A percentile compares a stretch with the other conserved stretches of the same genome.
phyloP scores from a whole-genome alignment of 345 rosid genomes.

The Eucalyptus victrix region DNA sequence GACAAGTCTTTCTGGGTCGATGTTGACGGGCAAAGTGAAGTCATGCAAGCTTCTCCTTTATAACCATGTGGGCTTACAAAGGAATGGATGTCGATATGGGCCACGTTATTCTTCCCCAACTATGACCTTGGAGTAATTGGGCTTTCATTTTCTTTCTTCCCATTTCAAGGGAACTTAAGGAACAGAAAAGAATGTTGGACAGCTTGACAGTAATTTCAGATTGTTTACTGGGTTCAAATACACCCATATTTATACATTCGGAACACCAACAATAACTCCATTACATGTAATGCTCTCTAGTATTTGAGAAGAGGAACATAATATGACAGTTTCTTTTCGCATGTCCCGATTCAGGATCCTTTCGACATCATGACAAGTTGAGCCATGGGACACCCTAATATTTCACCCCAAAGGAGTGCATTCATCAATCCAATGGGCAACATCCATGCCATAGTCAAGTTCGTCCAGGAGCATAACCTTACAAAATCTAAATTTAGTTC shows the following conservation, averaged over 20 bases:
- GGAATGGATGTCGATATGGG: conserved; percentile 57
- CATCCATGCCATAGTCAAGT: background rate
- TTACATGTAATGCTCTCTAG: background rate
- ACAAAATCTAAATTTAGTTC: background rate
- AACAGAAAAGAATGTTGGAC: background rate
- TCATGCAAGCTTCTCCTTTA: no score
- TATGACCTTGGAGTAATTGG: background rate
- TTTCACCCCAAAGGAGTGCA: background rate
- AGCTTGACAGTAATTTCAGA: background rate
- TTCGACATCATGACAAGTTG: background rate
- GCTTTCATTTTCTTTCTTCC: background rate
- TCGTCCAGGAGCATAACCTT: background rate
- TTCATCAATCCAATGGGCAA: background rate
- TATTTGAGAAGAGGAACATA: background rate
- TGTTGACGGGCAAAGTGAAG: no score
- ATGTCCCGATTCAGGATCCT: background rate
- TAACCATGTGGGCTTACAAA: conserved; percentile 27
- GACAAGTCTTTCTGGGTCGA: no score
- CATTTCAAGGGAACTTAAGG: background rate
- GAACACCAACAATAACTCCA: background rate
- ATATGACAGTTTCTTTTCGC: background rate
- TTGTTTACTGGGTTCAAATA: background rate
- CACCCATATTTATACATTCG: background rate
- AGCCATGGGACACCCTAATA: background rate
- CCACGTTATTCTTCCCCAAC: conserved; percentile 26